Evolutionary conservation across 2,329 filamentous ascomycete genomes (phyloP).

Genomic region (Pseudonectria foliicola): DNA sequence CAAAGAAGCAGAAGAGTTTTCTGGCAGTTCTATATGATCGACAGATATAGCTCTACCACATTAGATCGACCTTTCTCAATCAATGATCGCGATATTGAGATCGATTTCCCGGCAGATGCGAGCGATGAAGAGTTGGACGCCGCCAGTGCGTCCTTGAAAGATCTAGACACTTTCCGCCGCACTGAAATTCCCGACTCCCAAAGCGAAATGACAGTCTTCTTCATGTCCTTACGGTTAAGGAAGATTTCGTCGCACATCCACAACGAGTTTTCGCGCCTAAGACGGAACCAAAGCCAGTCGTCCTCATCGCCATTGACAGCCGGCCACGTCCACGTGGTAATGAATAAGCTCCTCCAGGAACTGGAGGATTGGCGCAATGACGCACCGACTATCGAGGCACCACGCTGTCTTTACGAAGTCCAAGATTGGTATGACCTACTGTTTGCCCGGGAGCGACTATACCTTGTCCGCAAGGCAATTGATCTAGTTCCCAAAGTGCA

Average conservation of each 20-base stretch:
- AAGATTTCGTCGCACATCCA: conserved; percentile 34
- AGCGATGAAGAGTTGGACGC: too few relatives aligned
- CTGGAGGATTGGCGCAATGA: conserved; percentile 29
- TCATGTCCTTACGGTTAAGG: conserved; percentile 30
- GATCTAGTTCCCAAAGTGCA: conserved; percentile 29
- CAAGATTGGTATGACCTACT: conserved; percentile 39
- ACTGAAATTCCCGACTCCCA: too few relatives aligned
- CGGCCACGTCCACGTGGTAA: conserved; percentile 18
- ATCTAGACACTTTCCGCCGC: too few relatives aligned
- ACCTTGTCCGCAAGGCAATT: conserved; percentile 34
- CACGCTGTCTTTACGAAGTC: conserved; percentile 34
- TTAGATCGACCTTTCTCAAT: conserved; percentile 36
- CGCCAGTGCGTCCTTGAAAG: too few relatives aligned
- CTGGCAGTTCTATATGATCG: conserved; percentile 39
- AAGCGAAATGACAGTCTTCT: conserved; percentile 23
- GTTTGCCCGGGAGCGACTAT: conserved; percentile 31
- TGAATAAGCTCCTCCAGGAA: conserved; percentile 26
- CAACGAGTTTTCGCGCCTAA: conserved; percentile 17
- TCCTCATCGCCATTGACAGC: conserved; percentile 5
- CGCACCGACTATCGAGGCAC: conserved; percentile 25
- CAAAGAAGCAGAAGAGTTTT: conserved; percentile 34
- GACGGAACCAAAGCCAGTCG: background rate
- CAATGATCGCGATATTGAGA: conserved; percentile 30
- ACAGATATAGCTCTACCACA: conserved; percentile 35
- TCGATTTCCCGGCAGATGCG: conserved; percentile 23